phyloP scores from a whole-genome alignment of 805 yeast genomes.

The Priceomyces carsonii region DNA sequence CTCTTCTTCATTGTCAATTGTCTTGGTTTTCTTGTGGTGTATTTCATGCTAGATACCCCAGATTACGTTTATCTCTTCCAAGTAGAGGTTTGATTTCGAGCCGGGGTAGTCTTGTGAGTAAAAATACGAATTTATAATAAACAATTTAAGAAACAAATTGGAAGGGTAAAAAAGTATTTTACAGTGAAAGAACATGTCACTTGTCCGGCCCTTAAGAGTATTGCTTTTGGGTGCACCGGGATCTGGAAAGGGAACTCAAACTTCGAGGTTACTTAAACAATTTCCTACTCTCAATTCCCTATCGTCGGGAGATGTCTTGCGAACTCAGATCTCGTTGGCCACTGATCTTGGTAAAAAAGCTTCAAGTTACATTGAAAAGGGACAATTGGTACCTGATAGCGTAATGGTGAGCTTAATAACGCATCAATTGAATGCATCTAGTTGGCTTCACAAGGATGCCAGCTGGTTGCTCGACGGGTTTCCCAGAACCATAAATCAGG shows the following conservation, averaged over 20 bases:
- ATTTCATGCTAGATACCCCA: no score
- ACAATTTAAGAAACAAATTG: no score
- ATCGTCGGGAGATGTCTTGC: slow-evolving; percentile 82
- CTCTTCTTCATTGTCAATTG: no score
- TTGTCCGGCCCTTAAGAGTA: slow-evolving; percentile 53
- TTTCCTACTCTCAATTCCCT: slow-evolving; percentile 58
- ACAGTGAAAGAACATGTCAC: slow-evolving; percentile 5
- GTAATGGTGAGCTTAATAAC: slow-evolving; percentile 62
- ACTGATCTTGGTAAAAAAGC: slow-evolving; percentile 62
- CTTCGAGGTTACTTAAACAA: slow-evolving; percentile 58
- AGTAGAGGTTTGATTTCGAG: no score
- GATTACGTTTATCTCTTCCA: no score
- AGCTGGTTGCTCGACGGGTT: slow-evolving; percentile 90
- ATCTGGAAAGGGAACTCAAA: slow-evolving; percentile 91
- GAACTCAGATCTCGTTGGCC: slow-evolving; percentile 60
- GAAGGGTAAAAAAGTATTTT: no score
- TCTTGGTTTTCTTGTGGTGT: no score
- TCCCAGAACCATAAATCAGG: slow-evolving; percentile 81
- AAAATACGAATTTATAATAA: no score
- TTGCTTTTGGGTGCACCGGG: slow-evolving; percentile 93
- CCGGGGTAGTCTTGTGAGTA: no score
- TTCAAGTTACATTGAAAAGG: slow-evolving; percentile 54
- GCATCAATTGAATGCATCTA: slow-evolving; percentile 41
- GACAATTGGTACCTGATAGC: slow-evolving; percentile 73
- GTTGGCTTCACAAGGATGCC: slow-evolving; percentile 45